phyloP scores from a whole-genome alignment of 2,329 filamentous ascomycete genomes.

The Parastagonospora avenae region DNA sequence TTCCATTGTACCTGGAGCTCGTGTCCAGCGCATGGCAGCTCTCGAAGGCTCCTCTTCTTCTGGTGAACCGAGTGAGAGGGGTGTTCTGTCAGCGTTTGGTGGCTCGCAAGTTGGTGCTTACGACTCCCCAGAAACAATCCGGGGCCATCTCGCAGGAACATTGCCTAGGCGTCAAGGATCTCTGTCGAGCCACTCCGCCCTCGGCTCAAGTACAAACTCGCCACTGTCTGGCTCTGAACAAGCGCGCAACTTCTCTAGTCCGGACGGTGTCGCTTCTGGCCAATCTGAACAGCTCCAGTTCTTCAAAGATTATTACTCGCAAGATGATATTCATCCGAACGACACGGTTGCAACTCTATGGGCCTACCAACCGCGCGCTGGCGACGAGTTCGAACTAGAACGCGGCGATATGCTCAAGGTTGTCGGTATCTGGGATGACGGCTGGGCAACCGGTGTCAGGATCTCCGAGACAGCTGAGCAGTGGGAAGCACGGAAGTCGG shows the following conservation, averaged over 20 bases:
- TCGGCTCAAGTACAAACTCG: slow-evolving; percentile 72
- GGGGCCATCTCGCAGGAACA: slow-evolving; percentile 44
- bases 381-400: slow-evolving; percentile 91
- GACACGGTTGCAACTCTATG: slow-evolving; percentile 91
- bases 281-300: slow-evolving; percentile 94
- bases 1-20: slow-evolving; percentile 75
- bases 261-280: slow-evolving; percentile 80
- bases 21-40: slow-evolving; percentile 95
- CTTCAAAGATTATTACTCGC: slow-evolving; percentile 99
- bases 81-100: slow-evolving; percentile 27
- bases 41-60: slow-evolving; percentile 72
- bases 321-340: slow-evolving; percentile 91
- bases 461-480: slow-evolving; percentile 84
- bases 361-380: slow-evolving; percentile 94
- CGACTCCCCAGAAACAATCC: slow-evolving; percentile 72
- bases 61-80: slow-evolving; percentile 50
- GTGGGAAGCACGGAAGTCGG: slow-evolving; percentile 76
- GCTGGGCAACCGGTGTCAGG: slow-evolving; percentile 93
- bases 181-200: slow-evolving; percentile 79
- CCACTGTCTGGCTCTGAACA: slow-evolving; percentile 59
- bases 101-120: slow-evolving; percentile 37
- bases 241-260: slow-evolving; percentile 77
- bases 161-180: slow-evolving; percentile 78
- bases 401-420: slow-evolving; percentile 98
- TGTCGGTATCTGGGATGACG: slow-evolving; percentile 98